Conservation (phyloP, 2,329 filamentous ascomycete species). For the Cryphonectria nitschkei region DNA sequence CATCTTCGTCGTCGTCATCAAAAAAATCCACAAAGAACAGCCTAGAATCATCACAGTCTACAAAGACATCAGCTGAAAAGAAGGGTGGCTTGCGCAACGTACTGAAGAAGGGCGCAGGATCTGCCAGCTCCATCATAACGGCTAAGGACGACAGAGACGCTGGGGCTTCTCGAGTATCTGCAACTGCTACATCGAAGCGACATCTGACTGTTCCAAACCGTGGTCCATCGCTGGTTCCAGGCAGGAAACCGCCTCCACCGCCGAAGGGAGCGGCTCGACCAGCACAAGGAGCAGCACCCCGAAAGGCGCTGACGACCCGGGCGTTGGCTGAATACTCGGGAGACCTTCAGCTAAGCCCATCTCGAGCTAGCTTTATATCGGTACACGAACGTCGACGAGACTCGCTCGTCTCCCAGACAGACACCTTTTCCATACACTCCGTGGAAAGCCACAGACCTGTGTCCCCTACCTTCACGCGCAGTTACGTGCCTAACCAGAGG, state of each 20-base stretch:
- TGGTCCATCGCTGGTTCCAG: conserved; percentile 38
- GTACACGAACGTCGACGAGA: conserved; percentile 55
- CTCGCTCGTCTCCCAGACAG: conserved; percentile 60
- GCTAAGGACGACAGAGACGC: conserved; percentile 41
- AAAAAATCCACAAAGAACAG: conserved; percentile 38
- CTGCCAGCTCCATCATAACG: conserved; percentile 53
- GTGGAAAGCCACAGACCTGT: conserved; percentile 48
- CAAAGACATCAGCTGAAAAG: conserved; percentile 44
- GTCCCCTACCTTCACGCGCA: conserved; percentile 46
- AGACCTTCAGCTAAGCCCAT: conserved; percentile 44
- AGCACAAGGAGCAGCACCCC: conserved; percentile 40
- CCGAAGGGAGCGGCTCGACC: conserved; percentile 42
- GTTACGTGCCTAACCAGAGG: conserved; percentile 38
- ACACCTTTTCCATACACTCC: conserved; percentile 57
- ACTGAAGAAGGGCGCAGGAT: conserved; percentile 53
- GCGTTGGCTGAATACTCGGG: conserved; percentile 40
- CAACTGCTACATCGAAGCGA: conserved; percentile 32
- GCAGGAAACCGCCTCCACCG: conserved; percentile 40
- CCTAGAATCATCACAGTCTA: conserved; percentile 7
- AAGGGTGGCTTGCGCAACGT: conserved; percentile 53
- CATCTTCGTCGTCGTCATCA: conserved; percentile 8
- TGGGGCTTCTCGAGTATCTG: conserved; percentile 19
- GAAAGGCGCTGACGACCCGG: conserved; percentile 44
- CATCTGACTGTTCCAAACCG: conserved; percentile 38
- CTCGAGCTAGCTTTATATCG: conserved; percentile 53